Evolutionary conservation across 805 yeast genomes (phyloP).

Genomic region (Wickerhamomyces kurtzmanii): DNA sequence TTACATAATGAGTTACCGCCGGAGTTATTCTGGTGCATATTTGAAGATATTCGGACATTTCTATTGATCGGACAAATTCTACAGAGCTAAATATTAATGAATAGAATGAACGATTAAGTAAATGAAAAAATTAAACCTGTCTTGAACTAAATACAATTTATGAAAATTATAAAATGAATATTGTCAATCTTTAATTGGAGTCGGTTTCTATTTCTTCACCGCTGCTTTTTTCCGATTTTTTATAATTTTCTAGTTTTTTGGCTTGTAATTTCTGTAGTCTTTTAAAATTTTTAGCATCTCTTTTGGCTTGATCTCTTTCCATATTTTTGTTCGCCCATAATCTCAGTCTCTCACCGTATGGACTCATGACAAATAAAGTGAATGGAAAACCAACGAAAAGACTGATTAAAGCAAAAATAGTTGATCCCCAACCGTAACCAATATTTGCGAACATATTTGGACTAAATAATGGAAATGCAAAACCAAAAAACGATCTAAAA

Average conservation of each 20-base stretch:
- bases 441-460: constrained; percentile 41
- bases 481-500: constrained; percentile 59
- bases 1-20: too few relatives aligned
- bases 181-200: too few relatives aligned
- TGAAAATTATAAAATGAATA: too few relatives aligned
- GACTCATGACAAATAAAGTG: constrained; percentile 47
- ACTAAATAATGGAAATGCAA: constrained; percentile 60
- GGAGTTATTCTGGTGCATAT: too few relatives aligned
- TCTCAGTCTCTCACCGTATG: constrained; percentile 48
- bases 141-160: too few relatives aligned
- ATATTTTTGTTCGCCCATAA: constrained; percentile 45
- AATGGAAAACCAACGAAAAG: constrained; percentile 55
- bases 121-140: too few relatives aligned
- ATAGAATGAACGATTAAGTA: too few relatives aligned
- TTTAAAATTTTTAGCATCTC: constrained; percentile 32
- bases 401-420: constrained; percentile 49
- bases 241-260: constrained; percentile 6
- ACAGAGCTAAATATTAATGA: too few relatives aligned
- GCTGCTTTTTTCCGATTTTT: too few relatives aligned
- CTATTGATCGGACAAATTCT: too few relatives aligned
- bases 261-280: constrained; percentile 15
- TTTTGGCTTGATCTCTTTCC: constrained; percentile 33
- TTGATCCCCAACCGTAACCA: constrained; percentile 67
- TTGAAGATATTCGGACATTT: too few relatives aligned
- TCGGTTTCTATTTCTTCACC: too few relatives aligned